Conservation (phyloP, 2,329 filamentous ascomycete species). For the Madurella fahalii region DNA sequence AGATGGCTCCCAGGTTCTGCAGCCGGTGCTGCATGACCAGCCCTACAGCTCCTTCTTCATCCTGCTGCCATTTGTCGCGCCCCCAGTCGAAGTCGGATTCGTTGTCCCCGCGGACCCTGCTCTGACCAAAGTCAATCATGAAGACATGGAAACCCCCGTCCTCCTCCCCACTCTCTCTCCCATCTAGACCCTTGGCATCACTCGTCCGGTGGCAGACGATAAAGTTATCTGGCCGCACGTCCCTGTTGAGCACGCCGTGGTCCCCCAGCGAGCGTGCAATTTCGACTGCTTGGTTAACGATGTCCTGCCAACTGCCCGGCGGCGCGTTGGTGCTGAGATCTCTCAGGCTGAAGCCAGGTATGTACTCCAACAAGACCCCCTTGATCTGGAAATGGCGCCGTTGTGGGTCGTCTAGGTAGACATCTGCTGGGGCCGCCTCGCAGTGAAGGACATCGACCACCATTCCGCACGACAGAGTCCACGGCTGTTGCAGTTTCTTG, state of each 20-base stretch:
- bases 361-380: conserved; percentile 24
- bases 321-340: background rate
- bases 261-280: conserved; percentile 21
- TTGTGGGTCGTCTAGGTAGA: background rate
- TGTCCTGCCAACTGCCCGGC: conserved; percentile 11
- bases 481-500: background rate
- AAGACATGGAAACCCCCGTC: conserved; percentile 15
- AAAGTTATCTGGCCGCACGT: conserved; percentile 27
- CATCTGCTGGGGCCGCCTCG: background rate
- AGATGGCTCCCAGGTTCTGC: background rate
- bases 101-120: conserved; percentile 17
- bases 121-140: conserved; percentile 29
- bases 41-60: conserved; percentile 26
- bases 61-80: conserved; percentile 16
- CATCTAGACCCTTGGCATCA: too few species aligned
- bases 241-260: conserved; percentile 24
- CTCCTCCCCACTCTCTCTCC: background rate
- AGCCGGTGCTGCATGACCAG: conserved; percentile 17
- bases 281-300: conserved; percentile 22
- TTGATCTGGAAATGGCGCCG: conserved; percentile 9
- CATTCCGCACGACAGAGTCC: conserved; percentile 23
- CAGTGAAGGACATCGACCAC: conserved; percentile 18
- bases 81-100: conserved; percentile 26
- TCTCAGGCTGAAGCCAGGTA: conserved; percentile 17
- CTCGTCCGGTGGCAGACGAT: conserved; percentile 9